Base-by-base conservation (phyloP, 352 stramenopile genomes). In the Globisporangium carolinianum region DNA sequence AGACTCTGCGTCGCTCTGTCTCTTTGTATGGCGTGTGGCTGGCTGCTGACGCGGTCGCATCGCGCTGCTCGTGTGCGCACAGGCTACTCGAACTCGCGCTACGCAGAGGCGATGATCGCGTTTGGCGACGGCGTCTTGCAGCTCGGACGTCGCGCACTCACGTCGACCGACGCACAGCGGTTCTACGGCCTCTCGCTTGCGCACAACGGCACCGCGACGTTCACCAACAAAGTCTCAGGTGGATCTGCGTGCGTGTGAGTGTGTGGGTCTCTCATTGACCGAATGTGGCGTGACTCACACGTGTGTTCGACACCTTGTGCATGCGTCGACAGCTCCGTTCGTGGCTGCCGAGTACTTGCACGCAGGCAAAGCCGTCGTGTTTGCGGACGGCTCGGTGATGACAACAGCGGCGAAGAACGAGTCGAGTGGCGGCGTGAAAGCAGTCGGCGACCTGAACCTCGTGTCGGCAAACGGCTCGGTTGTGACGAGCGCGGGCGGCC, bases 321-420 rank as follows among this genome's bases (percentile, higher is more conserved):
- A 32, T 32, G 24, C 24, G 24, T 32, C 24, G 24, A 46, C 60
- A 89, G 83, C 75, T 8, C 81, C 81, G 1, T 79, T 74, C 37
- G 54, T 94, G 36, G 73, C 72, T 53, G 76, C 74, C 1, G 83
- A 89, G 37, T 89, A 87, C 55, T 50, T 94, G 1, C 80, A 81
- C 47, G 78, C 78, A 14, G 60, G 53, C 46, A 83, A 86, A 55
- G 76, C 73, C 0, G 54, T 94, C 37, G 65, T 91, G 7, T 94
- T 91, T 58, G 65, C 80, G 8, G 83, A 94, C 51, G 83, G 79
- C 1, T 87, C 79, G 1, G 66, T 84, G 24, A 94, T 91, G 83
- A 91, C 83, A 5, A 91, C 81, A 5, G 83, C 83, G 9, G 81
- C 79, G 6, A 32, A 32, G 24, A 88, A 89, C 43, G 75, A 83